A percentile compares a stretch with the other conserved stretches of the same genome.
Evolutionary conservation across 352 stramenopile species (phyloP).

Genomic region (Globisporangium mamillatum): DNA sequence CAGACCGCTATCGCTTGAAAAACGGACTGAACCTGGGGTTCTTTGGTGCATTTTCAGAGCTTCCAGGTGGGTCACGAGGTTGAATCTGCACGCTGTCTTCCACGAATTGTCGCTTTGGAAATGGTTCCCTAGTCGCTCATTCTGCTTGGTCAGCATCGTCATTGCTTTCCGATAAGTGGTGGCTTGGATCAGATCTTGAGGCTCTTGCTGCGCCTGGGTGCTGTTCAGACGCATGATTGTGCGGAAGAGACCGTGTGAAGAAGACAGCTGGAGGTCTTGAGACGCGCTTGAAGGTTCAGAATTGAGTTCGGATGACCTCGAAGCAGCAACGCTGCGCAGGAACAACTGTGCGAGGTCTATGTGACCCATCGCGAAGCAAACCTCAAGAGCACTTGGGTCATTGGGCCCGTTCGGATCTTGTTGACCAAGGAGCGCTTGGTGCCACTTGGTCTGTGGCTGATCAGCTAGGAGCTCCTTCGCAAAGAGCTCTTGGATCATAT

Average conservation of each 20-base stretch:
- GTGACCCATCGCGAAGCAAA: slow-evolving; percentile 10
- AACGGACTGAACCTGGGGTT: background rate
- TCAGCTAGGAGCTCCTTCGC: background rate
- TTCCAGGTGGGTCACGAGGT: slow-evolving; percentile 36
- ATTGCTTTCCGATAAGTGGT: background rate
- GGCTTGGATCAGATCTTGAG: background rate
- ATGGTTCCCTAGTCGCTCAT: background rate
- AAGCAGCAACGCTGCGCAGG: background rate
- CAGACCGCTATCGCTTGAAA: background rate
- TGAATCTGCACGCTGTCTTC: slow-evolving; percentile 21
- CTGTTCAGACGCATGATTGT: slow-evolving; percentile 12
- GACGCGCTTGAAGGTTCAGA: slow-evolving; percentile 25
- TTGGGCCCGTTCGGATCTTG: background rate
- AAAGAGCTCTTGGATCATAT: background rate
- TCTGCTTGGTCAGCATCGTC: background rate
- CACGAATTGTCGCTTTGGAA: slow-evolving; percentile 8
- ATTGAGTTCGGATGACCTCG: background rate
- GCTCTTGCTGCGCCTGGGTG: background rate
- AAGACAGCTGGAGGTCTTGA: slow-evolving; percentile 16
- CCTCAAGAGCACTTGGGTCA: slow-evolving; percentile 2
- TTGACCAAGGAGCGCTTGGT: background rate
- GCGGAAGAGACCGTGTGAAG: slow-evolving; percentile 18
- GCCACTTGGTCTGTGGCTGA: background rate
- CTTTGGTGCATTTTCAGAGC: slow-evolving; percentile 23
- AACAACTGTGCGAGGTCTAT: slow-evolving; percentile 3